A percentile compares a stretch with the other conserved stretches of the same genome.
Evolutionary conservation across 2,329 filamentous ascomycete species (phyloP).

Genomic region (Aspergillus pseudonomiae): DNA sequence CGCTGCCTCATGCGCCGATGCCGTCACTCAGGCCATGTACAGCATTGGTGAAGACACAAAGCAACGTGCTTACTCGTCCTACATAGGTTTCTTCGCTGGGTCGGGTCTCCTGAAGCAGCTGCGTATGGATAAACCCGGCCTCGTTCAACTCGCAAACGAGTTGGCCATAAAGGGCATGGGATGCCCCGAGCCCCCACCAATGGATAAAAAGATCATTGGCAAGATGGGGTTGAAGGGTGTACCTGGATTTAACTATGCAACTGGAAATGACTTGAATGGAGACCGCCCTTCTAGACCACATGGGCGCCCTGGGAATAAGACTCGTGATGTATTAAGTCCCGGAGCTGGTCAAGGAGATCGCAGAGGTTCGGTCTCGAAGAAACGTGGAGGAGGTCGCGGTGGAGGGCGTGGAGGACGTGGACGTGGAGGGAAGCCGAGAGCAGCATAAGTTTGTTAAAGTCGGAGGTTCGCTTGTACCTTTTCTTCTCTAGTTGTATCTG

Average conservation of each 20-base stretch:
- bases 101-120: conserved; percentile 36
- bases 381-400: conserved; percentile 20
- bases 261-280: conserved; percentile 18
- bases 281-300: conserved; percentile 13
- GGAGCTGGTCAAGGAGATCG: conserved; percentile 24
- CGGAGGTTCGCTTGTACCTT: neutral
- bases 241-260: conserved; percentile 37
- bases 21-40: conserved; percentile 34
- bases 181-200: conserved; percentile 40
- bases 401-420: conserved; percentile 20
- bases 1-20: conserved; percentile 34
- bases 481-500: neutral
- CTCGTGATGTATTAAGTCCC: conserved; percentile 28
- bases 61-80: conserved; percentile 41
- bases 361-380: conserved; percentile 25
- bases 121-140: conserved; percentile 35
- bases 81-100: conserved; percentile 40
- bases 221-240: conserved; percentile 46
- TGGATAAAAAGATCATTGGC: conserved; percentile 41
- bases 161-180: conserved; percentile 41
- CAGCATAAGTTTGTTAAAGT: neutral
- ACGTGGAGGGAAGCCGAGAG: conserved; percentile 11
- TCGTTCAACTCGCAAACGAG: conserved; percentile 42
- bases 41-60: conserved; percentile 35
- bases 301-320: conserved; percentile 20